Percentiles rank a stretch among this genome's conserved stretches.
These are phyloP conservation scores for Escovopsis sp. DNA, from an alignment of 2,329 filamentous ascomycete genomes.

Conservation along the genomic window DNA sequence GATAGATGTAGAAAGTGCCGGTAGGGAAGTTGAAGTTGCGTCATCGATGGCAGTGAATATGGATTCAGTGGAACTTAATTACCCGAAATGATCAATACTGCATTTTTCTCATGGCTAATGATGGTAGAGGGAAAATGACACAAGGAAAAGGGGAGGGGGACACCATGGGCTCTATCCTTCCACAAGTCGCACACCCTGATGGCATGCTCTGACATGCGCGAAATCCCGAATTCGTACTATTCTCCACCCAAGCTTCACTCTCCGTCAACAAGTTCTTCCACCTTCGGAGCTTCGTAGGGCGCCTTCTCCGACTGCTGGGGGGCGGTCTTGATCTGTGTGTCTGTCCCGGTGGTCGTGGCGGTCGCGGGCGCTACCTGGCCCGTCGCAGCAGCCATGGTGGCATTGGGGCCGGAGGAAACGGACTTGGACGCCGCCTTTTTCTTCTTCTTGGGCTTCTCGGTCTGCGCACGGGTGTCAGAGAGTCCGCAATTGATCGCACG, in stretches of 20 bases:
- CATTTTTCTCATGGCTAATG: no score
- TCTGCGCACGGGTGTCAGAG: constrained; percentile 12
- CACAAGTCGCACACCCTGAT: neutral
- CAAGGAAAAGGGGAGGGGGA: no score
- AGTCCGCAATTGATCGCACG: no score
- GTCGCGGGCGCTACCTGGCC: constrained; percentile 36
- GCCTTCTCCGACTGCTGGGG: constrained; percentile 20
- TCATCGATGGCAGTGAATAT: no score
- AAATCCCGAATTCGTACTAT: neutral
- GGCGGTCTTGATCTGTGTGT: constrained; percentile 35
- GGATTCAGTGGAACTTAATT: no score
- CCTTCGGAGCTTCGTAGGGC: constrained; percentile 34
- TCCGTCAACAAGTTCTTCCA: constrained; percentile 36
- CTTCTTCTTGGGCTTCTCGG: constrained; percentile 35
- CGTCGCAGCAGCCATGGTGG: constrained; percentile 35
- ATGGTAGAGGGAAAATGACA: no score
- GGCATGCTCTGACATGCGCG: neutral
- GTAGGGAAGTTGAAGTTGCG: no score
- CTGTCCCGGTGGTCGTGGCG: constrained; percentile 41
- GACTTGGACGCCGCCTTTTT: constrained; percentile 32
- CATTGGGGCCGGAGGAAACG: constrained; percentile 18
- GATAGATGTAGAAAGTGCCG: no score
- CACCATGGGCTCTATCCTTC: neutral
- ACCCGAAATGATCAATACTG: no score
- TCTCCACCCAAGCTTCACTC: constrained; percentile 19